Percentiles rank a stretch among this genome's conserved stretches.
These are phyloP conservation scores for Ogataea methanolica DNA, from an alignment of 805 yeast genomes.

Conservation along the genomic window DNA sequence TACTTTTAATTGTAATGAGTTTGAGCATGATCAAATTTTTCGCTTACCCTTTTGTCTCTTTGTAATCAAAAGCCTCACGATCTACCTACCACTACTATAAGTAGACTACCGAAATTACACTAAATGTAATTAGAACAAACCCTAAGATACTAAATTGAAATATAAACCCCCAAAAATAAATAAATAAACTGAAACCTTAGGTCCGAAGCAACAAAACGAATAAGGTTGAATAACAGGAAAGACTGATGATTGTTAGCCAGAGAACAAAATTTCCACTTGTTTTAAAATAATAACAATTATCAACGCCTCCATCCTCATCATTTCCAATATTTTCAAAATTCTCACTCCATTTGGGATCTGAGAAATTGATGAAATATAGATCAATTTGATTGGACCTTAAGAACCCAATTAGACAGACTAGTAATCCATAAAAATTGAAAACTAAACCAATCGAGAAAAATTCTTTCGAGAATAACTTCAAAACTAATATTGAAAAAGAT, in stretches of 20 bases:
- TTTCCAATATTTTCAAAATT: constrained; percentile 26
- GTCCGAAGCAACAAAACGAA: constrained; percentile 46
- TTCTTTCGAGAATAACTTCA: constrained; percentile 59
- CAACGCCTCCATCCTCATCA: constrained; percentile 8
- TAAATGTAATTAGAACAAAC: too few relatives aligned
- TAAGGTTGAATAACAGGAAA: constrained; percentile 46
- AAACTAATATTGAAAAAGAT: constrained; percentile 57
- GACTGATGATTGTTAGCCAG: constrained; percentile 45
- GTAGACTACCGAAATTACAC: too few relatives aligned
- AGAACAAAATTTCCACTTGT: constrained; percentile 63
- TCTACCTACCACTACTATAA: too few relatives aligned
- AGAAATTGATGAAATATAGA: constrained; percentile 27
- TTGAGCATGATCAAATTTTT: too few relatives aligned
- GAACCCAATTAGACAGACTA: constrained; percentile 37
- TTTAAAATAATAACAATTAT: constrained; percentile 35
- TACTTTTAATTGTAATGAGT: too few relatives aligned
- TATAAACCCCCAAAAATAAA: too few relatives aligned
- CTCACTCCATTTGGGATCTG: constrained; percentile 23
- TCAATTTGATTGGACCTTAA: constrained; percentile 28
- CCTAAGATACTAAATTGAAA: too few relatives aligned
- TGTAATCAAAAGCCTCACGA: too few relatives aligned
- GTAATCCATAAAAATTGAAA: constrained; percentile 55
- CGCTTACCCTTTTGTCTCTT: too few relatives aligned
- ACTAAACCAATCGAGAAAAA: constrained; percentile 65
- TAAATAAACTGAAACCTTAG: constrained; percentile 11